Evolutionary conservation across 352 stramenopile species (phyloP).

Genomic region (Pythium rhizo-oryzae): DNA sequence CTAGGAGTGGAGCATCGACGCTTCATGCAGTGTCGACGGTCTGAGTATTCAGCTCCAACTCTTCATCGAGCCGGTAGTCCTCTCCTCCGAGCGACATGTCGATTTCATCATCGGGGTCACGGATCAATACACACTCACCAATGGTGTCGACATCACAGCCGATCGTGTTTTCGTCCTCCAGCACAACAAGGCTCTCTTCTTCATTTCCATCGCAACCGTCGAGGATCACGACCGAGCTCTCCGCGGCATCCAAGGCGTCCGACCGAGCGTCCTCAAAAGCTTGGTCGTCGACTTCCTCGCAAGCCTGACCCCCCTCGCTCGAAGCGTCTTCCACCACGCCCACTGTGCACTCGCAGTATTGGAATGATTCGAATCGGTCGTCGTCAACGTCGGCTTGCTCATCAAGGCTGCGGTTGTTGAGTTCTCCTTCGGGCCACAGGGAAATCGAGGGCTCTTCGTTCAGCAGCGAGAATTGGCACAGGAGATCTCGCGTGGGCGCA

Average conservation of each 20-base stretch:
- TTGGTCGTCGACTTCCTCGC: neutral
- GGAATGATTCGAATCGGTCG: constrained; percentile 43
- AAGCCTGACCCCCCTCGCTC: neutral
- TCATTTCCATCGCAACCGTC: constrained; percentile 20
- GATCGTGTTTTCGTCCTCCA: constrained; percentile 25
- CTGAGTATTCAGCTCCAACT: neutral
- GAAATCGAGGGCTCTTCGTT: neutral
- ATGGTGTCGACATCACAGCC: constrained; percentile 1
- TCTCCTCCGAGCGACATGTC: neutral
- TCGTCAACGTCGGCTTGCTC: constrained; percentile 9
- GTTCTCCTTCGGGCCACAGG: neutral
- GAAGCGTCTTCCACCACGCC: constrained; percentile 3
- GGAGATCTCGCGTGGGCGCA: neutral
- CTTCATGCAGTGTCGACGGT: neutral
- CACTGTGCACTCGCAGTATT: constrained; percentile 37
- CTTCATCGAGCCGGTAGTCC: neutral
- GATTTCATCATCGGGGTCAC: constrained; percentile 21
- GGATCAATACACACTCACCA: neutral
- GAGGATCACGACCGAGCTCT: constrained; percentile 17
- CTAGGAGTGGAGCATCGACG: too few species aligned
- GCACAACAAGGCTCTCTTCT: constrained; percentile 31
- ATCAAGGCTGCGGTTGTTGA: neutral
- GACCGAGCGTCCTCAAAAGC: constrained; percentile 26
- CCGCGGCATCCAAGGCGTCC: neutral
- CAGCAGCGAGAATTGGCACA: neutral